Evolutionary conservation across 179 eudicot species (phyloP), one percentile per base, ranked within the genome.

Genomic region (Actinidia arguta): DNA sequence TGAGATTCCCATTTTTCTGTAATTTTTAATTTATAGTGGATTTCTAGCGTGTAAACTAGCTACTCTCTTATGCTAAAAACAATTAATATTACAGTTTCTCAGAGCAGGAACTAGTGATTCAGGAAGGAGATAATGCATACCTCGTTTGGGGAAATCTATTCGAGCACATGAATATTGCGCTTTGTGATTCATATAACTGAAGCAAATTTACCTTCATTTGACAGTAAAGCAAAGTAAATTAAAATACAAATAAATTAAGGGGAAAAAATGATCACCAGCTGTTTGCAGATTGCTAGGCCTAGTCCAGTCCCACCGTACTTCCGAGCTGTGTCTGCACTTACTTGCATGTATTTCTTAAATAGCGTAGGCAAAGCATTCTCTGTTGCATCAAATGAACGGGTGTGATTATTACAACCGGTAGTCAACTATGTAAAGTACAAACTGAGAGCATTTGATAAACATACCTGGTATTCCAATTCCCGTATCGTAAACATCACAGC

Each of bases 281-380:
- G 99, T 88, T 96, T 96, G 90, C 99, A 94, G 84, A 96, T 96
- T 80, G 99, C 97, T 51, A 96, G 89, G 80, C 99, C 99, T 8
- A 96, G 87, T 81, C 99, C 99, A 48, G 98, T 96, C 77, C 99
- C 99, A 55, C 99, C 99, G 84, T 96, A 96, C 89, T 96, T 96
- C 47, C 99, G 87, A 80, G 98, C 96, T 70, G 95, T 96, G 81
- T 93, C 99, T 46, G 94, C 91, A 78, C 97, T 91, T 59, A 87
- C 99, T 94, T 96, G 99, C 93, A 90, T 94, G 85, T 96, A 96
- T 83, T 91, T 93, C 88, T 88, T 94, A 82, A 96, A 96, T 67
- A 96, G 85, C 76, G 93, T 91, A 13, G 99, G 94, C 82, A 96
- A 86, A 75, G 99, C 99, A 69, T 86, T 85, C 87, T 94, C 99